These are phyloP conservation scores for Botrytis byssoidea DNA, from an alignment of 2,329 filamentous ascomycete species.

Conservation along the genomic window DNA sequence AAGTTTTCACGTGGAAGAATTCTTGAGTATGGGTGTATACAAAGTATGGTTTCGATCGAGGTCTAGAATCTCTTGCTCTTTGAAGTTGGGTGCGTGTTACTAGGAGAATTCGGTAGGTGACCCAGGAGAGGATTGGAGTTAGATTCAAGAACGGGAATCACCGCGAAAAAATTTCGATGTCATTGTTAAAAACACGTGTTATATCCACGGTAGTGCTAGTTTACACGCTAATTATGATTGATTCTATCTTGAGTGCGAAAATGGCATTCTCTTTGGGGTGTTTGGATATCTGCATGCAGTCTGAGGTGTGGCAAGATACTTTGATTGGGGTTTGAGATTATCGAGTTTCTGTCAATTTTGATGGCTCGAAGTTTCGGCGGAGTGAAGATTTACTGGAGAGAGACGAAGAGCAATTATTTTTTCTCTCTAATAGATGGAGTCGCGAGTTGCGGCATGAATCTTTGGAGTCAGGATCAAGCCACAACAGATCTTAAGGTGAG, in stretches of 20 bases:
- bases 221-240: background rate
- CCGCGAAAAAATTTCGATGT: background rate
- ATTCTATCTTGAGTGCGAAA: background rate
- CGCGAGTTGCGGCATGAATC: no score
- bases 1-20: background rate
- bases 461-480: no score
- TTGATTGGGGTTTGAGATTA: background rate
- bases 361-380: fast-evolving
- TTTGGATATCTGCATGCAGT: background rate
- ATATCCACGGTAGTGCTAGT: background rate
- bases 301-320: background rate
- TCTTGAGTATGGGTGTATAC: background rate
- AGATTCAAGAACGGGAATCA: background rate
- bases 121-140: background rate
- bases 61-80: background rate
- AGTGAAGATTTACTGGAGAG: background rate
- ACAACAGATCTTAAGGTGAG: no score
- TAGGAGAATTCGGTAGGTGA: background rate
- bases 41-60: background rate
- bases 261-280: background rate
- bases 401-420: background rate
- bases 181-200: background rate
- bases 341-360: background rate
- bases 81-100: background rate
- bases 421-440: no score